Conservation (phyloP, 257 asterid species). For the Paulownia fortunei region DNA sequence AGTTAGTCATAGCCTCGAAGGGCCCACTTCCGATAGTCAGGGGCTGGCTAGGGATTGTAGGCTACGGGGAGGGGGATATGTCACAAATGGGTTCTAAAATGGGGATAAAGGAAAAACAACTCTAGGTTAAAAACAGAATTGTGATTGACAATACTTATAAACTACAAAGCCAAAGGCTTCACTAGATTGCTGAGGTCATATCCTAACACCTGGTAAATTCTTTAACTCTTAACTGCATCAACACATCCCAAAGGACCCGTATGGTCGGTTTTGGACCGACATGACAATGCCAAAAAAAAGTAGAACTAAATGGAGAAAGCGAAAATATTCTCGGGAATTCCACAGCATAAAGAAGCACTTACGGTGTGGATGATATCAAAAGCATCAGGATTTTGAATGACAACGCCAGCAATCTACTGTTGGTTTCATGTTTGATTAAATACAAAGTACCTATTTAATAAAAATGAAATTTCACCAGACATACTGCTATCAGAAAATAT, state of each 20-base stretch:
- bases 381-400: constrained; percentile 77
- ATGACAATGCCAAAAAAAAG: constrained; percentile 25
- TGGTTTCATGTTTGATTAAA: constrained; percentile 73
- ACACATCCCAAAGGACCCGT: constrained; percentile 14
- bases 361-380: constrained; percentile 95
- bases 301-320: constrained; percentile 16
- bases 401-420: constrained; percentile 71
- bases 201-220: constrained; percentile 13
- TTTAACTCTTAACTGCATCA: constrained; percentile 17
- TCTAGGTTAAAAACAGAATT: not conserved
- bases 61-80: no score
- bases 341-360: constrained; percentile 45
- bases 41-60: no score
- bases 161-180: constrained; percentile 1
- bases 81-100: not conserved
- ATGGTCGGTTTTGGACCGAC: constrained; percentile 21
- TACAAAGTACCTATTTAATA: constrained; percentile 65
- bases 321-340: not conserved
- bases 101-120: not conserved
- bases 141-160: not conserved
- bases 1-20: no score
- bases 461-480: constrained; percentile 4
- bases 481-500: constrained; percentile 22
- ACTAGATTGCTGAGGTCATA: constrained; percentile 26
- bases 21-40: no score